Evolutionary conservation across 208 protist genomes (phyloP), one percentile per base, ranked within the genome.

Genomic region (Crithidia brevicula): DNA sequence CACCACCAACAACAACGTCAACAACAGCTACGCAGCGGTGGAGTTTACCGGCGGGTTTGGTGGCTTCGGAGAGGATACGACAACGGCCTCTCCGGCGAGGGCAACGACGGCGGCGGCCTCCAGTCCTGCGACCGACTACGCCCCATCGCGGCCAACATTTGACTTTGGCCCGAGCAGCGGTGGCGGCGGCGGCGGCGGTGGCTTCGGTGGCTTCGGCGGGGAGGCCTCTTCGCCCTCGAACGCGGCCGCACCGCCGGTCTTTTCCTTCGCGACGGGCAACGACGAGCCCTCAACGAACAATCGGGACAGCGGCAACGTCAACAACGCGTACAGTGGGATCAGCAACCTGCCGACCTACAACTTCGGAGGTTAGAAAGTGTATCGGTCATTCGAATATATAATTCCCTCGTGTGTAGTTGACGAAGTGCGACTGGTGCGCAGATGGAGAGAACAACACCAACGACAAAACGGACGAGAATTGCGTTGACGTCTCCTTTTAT

Each of bases 331-430:
- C 62, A 57, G 46, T 34, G 64, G 68, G 11, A 58, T 81, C 67
- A 61, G 45, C 43, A 77, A 70, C 33, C 31, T 89, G 25, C 84
- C 84, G 0, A 80, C 66, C 3, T 94, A 94, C 69, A 86, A 89
- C 72, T 94, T 94, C 63, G 84, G 76, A 18, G 85, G 69, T 52
- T 94, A n/a, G n/a, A n/a, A n/a, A n/a, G n/a, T n/a, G n/a, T n/a
- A n/a, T n/a, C n/a, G n/a, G n/a, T n/a, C n/a, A n/a, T n/a, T n/a
- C n/a, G n/a, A n/a, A n/a, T n/a, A n/a, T n/a, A n/a, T n/a, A n/a
- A n/a, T n/a, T n/a, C n/a, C n/a, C n/a, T n/a, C n/a, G n/a, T n/a
- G n/a, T n/a, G n/a, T n/a, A n/a, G n/a, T n/a, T n/a, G n/a, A n/a
- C n/a, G n/a, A n/a, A n/a, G n/a, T n/a, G n/a, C n/a, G n/a, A n/a